A percentile compares a stretch with the other conserved stretches of the same genome.
phyloP scores from a whole-genome alignment of 805 yeast genomes.

The Torulaspora maleeae region DNA sequence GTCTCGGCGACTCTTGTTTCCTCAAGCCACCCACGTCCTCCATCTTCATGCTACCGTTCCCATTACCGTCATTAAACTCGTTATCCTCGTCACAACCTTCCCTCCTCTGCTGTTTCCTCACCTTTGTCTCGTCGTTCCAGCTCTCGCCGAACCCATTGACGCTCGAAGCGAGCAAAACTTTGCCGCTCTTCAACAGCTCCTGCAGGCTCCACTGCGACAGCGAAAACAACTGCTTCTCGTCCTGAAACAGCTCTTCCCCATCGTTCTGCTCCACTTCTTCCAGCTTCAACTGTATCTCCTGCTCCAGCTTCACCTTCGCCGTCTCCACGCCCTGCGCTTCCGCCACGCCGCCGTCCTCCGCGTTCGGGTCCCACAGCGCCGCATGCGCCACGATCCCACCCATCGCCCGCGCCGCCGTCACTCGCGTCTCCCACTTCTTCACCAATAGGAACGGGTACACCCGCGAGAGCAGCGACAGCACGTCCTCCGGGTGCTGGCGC shows the following conservation, averaged over 20 bases:
- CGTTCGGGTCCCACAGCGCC: constrained; percentile 79
- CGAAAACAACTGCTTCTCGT: constrained; percentile 21
- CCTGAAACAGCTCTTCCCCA: constrained; percentile 23
- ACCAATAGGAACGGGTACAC: constrained; percentile 85
- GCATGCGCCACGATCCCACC: constrained; percentile 87
- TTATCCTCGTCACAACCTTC: neutral
- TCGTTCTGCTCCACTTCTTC: constrained; percentile 26
- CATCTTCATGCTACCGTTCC: constrained; percentile 14
- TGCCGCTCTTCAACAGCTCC: constrained; percentile 29
- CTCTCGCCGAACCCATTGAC: constrained; percentile 19
- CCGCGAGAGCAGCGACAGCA: constrained; percentile 72
- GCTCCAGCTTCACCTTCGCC: constrained; percentile 35
- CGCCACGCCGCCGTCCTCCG: constrained; percentile 30
- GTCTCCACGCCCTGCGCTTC: constrained; percentile 20
- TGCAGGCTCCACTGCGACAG: constrained; percentile 28
- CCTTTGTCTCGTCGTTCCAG: constrained; percentile 7
- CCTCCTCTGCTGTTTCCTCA: constrained; percentile 13
- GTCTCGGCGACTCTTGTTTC: constrained; percentile 17
- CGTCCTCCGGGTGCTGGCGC: constrained; percentile 90
- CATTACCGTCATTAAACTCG: constrained; percentile 9
- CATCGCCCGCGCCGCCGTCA: constrained; percentile 89
- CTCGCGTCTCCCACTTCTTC: constrained; percentile 92
- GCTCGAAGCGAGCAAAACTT: constrained; percentile 29
- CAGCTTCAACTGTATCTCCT: constrained; percentile 32
- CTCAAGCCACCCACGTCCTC: constrained; percentile 21